These are phyloP conservation scores for Xylaria venustula DNA, from an alignment of 495 filamentous ascomycete genomes.

Conservation along the genomic window DNA sequence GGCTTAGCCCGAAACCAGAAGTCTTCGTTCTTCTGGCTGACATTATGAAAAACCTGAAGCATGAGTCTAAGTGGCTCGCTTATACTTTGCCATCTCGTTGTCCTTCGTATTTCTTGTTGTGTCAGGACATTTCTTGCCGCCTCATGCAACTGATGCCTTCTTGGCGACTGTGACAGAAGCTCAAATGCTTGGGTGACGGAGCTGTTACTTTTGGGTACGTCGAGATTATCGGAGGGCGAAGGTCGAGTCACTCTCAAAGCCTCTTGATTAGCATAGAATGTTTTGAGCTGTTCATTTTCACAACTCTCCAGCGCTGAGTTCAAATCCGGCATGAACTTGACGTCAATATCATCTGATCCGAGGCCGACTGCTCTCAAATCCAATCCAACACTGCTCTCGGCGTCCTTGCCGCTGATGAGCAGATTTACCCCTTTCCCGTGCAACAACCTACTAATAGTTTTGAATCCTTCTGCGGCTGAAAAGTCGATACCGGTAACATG, in stretches of 20 bases:
- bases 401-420: slow-evolving; percentile 74
- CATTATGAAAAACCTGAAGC: slow-evolving; percentile 85
- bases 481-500: slow-evolving; percentile 93
- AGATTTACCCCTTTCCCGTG: slow-evolving; percentile 70
- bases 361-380: slow-evolving; percentile 79
- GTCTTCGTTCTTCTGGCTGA: slow-evolving; percentile 81
- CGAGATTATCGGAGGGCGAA: slow-evolving; percentile 42
- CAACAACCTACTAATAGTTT: slow-evolving; percentile 82
- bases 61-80: slow-evolving; percentile 87
- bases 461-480: slow-evolving; percentile 92
- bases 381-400: slow-evolving; percentile 70
- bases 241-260: slow-evolving; percentile 35
- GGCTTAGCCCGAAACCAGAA: slow-evolving; percentile 82
- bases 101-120: slow-evolving; percentile 46
- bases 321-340: slow-evolving; percentile 80
- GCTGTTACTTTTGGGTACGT: slow-evolving; percentile 50
- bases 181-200: slow-evolving; percentile 29
- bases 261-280: slow-evolving; percentile 66
- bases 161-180: slow-evolving; percentile 70
- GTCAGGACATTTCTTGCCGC: slow-evolving; percentile 71
- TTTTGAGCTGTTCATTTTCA: slow-evolving; percentile 90
- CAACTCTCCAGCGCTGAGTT: slow-evolving; percentile 92
- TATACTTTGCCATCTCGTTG: slow-evolving; percentile 73
- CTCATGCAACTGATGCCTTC: slow-evolving; percentile 71
- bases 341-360: slow-evolving; percentile 61